phyloP scores from a whole-genome alignment of 768 basidiomycete species.

The Phylloporus scabripes region DNA sequence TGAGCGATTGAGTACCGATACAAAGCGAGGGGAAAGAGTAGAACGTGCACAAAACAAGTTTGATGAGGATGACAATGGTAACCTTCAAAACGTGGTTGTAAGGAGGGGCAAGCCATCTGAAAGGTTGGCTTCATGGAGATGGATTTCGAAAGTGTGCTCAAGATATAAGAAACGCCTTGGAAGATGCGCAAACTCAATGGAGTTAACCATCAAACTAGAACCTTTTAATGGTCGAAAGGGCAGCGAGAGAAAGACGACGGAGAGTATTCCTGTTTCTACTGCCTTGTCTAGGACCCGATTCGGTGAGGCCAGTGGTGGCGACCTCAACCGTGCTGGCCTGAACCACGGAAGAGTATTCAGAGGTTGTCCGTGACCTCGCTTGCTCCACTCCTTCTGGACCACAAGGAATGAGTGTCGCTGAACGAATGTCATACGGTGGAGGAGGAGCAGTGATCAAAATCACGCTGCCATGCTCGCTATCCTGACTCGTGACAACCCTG shows the following conservation, averaged over 20 bases:
- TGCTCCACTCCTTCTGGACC: conserved; percentile 3
- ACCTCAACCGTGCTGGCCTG: conserved; percentile 11
- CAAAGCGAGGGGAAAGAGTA: conserved; percentile 12
- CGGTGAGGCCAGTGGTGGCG: conserved; percentile 4
- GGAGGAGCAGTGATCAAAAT: conserved; percentile 29
- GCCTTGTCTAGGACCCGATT: conserved; percentile 12
- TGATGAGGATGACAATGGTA: neutral
- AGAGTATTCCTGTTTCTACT: conserved; percentile 18
- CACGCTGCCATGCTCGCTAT: conserved; percentile 29
- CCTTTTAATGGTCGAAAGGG: conserved; percentile 28
- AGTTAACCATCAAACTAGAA: conserved; percentile 4
- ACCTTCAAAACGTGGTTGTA: conserved; percentile 4
- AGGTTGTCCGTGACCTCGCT: conserved; percentile 16
- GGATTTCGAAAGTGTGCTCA: neutral
- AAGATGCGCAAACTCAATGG: neutral
- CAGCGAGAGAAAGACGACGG: conserved; percentile 28
- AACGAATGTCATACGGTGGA: conserved; percentile 19
- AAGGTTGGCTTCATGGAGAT: conserved; percentile 1
- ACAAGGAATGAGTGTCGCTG: conserved; percentile 4
- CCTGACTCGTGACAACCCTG: conserved; percentile 18
- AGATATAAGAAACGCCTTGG: conserved; percentile 4
- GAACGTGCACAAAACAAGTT: neutral
- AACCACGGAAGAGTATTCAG: conserved; percentile 21
- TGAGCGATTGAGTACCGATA: conserved; percentile 4
- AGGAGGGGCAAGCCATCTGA: conserved; percentile 1